phyloP scores from a whole-genome alignment of 2,329 filamentous ascomycete species.

The Fusarium sambucinum region DNA sequence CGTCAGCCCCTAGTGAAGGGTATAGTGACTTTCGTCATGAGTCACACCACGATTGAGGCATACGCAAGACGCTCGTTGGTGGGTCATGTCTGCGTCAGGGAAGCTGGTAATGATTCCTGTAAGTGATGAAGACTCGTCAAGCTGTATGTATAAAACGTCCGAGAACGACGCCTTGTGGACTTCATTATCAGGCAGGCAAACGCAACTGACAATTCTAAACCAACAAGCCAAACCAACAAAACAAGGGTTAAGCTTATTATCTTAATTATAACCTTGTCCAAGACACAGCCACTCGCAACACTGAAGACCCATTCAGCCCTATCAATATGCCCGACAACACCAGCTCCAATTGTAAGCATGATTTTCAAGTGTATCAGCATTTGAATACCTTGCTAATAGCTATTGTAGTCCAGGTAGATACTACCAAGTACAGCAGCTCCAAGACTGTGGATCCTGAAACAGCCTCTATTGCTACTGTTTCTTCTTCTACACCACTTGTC shows the following conservation, averaged over 20 bases:
- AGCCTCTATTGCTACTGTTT: conserved; percentile 45
- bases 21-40: conserved; percentile 41
- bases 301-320: not conserved
- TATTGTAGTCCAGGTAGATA: conserved; percentile 23
- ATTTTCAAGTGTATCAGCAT: not conserved
- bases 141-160: conserved; percentile 41
- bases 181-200: conserved; percentile 23
- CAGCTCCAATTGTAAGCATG: conserved; percentile 35
- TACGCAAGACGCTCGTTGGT: conserved; percentile 20
- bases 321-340: conserved; percentile 30
- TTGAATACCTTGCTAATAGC: conserved; percentile 10
- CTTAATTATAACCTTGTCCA: conserved; percentile 4
- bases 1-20: conserved; percentile 21
- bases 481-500: conserved; percentile 44
- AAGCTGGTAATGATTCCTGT: not conserved
- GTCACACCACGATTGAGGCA: conserved; percentile 39
- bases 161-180: conserved; percentile 5
- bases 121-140: not conserved
- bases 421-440: conserved; percentile 23
- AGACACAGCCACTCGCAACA: conserved; percentile 2
- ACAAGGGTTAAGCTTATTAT: conserved; percentile 16
- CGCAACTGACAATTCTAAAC: conserved; percentile 7
- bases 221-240: not conserved
- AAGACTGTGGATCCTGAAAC: conserved; percentile 42
- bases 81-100: not conserved